Evolutionary conservation across 495 filamentous ascomycete species (phyloP), one percentile per base, ranked within the genome.

Genomic region (Talaromyces liani): DNA sequence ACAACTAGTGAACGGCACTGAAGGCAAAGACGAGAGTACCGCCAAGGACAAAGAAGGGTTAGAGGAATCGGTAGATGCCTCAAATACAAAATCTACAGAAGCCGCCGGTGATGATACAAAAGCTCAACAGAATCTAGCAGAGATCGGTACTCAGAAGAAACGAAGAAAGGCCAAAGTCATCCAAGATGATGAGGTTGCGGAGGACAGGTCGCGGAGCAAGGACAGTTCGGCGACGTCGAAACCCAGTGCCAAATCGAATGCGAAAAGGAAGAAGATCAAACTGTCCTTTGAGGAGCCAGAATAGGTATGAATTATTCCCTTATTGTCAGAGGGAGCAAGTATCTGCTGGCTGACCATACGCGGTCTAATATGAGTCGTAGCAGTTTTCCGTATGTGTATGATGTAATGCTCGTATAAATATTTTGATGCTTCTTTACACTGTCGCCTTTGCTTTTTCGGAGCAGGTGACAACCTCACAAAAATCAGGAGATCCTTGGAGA

Each of bases 211-310:
- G 5, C 65, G 59, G 29, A 66, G 67, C 55, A 72, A 74, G 45
- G 69, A 68, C 14, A 57, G 67, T 25, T 65, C 63, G 27, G 25
- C 25, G 31, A 22, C 24, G 27, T 22, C 39, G 12, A 54, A 34
- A 64, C 64, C 73, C 6, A 79, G 75, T 63, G 68, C 70, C 65
- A 80, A 77, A 65, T 63, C 73, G 7, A 80, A 75, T 55, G 69
- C 70, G 66, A 80, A 77, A 66, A 71, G 71, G 60, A 80, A 79
- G 72, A 79, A 81, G 66, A 77, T 77, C 65, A 79, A 80, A 68
- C 70, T 80, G 14, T 77, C 75, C 10, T 77, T 80, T 63, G 77
- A 78, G 61, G 73, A 81, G 29, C 70, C 63, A 49, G 53, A 64
- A 51, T 34, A 63, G 34, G 33, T 12, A 20, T 14, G 2, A 41